Evolutionary conservation across 2,329 filamentous ascomycete species (phyloP), one percentile per base, ranked within the genome.

Genomic region (Epichloe festucae): DNA sequence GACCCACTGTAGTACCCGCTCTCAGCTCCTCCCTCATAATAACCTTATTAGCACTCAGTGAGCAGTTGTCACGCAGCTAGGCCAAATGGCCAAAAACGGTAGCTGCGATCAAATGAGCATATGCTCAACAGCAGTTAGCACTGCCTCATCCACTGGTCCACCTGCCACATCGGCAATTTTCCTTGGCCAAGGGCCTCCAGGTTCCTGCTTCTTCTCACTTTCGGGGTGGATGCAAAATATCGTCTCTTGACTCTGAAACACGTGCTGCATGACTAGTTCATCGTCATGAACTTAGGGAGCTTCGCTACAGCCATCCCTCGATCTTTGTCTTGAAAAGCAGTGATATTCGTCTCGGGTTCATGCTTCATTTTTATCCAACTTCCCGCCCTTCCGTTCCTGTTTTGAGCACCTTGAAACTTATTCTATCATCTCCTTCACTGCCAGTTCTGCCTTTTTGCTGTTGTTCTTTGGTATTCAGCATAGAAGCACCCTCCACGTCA

Each of bases 271-370:
- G 8, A 36, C 23, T 3, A 48, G 14, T 27, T 8, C 46, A 41
- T 38, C 45, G 15, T 21, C 27, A 48, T 48, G 39, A 52, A 34
- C 31, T 39, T 35, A 31, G 50, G 39, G 31, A 48, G 50, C 50
- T 17, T 14, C 8, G 19, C 27, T 12, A 36, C 46, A 31, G 14
- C 17, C 35, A 39, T 39, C 36, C 36, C 17, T 23, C 1, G 3
- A 35, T 2, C 19, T 17, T 17, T 19, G 5, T 17, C 17, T n/a
- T 41, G 17, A 5, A 8, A 41, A 41, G 15, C 17, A 41, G 39
- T 7, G 6, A 8, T n/a, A 41, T 41, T 44, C 21, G 7, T 14
- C 27, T 42, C 34, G 8, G 17, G 38, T 43, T 36, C 14, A 35
- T 27, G 21, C 14, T n/a, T 35, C n/a, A 36, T 21, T 49, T 43